Evolutionary conservation across 495 filamentous ascomycete species (phyloP).

Genomic region (Penicillium dipodomyicola): DNA sequence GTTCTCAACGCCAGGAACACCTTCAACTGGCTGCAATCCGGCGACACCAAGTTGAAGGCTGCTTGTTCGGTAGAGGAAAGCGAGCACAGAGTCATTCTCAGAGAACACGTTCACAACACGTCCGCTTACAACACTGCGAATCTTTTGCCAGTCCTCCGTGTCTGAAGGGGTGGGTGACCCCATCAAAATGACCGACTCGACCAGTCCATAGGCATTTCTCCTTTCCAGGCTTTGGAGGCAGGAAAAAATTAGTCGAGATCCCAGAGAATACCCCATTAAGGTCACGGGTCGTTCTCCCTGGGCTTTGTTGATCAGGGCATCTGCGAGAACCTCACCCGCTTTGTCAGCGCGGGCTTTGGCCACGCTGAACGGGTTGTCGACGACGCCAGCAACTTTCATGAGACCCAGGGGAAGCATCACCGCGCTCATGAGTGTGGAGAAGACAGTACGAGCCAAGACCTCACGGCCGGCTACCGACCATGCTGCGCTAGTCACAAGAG

Average conservation of each 20-base stretch:
- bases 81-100: constrained; percentile 73
- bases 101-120: constrained; percentile 76
- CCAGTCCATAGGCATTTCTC: constrained; percentile 75
- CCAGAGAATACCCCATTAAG: constrained; percentile 86
- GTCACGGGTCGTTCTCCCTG: constrained; percentile 89
- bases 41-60: constrained; percentile 76
- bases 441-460: constrained; percentile 74
- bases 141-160: constrained; percentile 60
- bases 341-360: constrained; percentile 83
- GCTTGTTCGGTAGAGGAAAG: constrained; percentile 72
- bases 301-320: constrained; percentile 80
- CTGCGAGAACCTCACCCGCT: constrained; percentile 78
- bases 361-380: constrained; percentile 88
- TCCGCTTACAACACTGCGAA: constrained; percentile 70
- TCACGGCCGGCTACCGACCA: constrained; percentile 76
- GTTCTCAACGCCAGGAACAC: constrained; percentile 69
- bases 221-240: constrained; percentile 76
- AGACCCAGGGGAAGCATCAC: constrained; percentile 75
- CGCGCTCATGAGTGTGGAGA: constrained; percentile 65
- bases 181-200: constrained; percentile 82
- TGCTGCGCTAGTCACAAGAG: constrained; percentile 70
- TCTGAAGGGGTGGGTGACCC: constrained; percentile 76
- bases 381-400: constrained; percentile 72
- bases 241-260: constrained; percentile 80
- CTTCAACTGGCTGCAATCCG: constrained; percentile 64